Percentiles rank a stretch among this genome's conserved stretches.
Evolutionary conservation across 2,329 filamentous ascomycete species (phyloP).

Genomic region (Verticillium nubilum): DNA sequence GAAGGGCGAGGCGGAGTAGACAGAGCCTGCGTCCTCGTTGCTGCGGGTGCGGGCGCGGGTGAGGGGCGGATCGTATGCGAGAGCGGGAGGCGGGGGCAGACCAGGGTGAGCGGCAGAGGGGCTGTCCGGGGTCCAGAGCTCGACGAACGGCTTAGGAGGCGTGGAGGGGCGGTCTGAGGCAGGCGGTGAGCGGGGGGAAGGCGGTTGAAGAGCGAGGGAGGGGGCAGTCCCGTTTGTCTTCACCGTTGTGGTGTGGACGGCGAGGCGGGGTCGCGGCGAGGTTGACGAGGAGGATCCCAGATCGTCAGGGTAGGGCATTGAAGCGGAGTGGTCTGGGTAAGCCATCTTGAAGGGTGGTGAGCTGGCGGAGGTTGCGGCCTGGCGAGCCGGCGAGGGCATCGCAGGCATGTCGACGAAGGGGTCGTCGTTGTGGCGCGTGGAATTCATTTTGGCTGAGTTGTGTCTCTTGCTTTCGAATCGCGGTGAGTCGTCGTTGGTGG

Average conservation of each 20-base stretch:
- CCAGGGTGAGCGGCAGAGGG: constrained; percentile 11
- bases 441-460: neutral
- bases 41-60: constrained; percentile 1
- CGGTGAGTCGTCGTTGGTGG: neutral
- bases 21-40: constrained; percentile 1
- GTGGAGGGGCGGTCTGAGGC: neutral
- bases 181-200: neutral
- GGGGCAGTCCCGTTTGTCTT: neutral
- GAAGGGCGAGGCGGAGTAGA: neutral
- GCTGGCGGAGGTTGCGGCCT: neutral
- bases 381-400: neutral
- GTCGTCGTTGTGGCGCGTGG: neutral
- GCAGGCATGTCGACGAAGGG: constrained; percentile 3
- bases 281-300: neutral
- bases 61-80: constrained; percentile 4
- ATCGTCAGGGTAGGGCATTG: neutral
- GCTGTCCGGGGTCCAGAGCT: constrained; percentile 11
- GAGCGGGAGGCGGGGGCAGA: constrained; percentile 13
- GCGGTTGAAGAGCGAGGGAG: neutral
- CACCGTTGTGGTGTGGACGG: neutral
- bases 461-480: neutral
- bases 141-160: neutral
- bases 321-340: neutral
- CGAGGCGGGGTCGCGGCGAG: neutral
- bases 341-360: neutral